A percentile compares a stretch with the other conserved stretches of the same genome.
Conservation (phyloP, 2,329 filamentous ascomycete species). For the Fusarium hostae region DNA sequence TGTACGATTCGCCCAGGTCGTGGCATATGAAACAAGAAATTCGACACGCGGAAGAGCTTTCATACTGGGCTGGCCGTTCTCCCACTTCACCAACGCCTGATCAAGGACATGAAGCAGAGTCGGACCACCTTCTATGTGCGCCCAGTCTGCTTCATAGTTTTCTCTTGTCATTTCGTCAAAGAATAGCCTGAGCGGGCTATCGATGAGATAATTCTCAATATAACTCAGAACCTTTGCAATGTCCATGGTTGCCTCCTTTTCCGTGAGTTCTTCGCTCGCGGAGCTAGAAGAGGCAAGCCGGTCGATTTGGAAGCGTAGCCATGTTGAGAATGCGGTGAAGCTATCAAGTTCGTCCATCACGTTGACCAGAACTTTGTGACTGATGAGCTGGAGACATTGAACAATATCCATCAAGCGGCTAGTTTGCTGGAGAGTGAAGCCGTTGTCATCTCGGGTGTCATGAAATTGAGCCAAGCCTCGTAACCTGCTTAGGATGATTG, state of each 20-base stretch:
- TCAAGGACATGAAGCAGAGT: constrained; percentile 61
- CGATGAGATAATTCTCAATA: constrained; percentile 75
- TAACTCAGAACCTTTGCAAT: constrained; percentile 79
- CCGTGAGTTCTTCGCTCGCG: constrained; percentile 75
- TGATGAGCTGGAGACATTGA: constrained; percentile 78
- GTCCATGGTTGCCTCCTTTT: constrained; percentile 82
- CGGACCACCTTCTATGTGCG: constrained; percentile 56
- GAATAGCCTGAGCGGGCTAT: constrained; percentile 72
- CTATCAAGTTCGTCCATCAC: constrained; percentile 81
- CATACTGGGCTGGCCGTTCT: constrained; percentile 58
- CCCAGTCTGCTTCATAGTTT: constrained; percentile 61
- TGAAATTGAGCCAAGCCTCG: constrained; percentile 86
- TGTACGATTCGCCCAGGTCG: constrained; percentile 66
- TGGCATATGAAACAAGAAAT: constrained; percentile 70
- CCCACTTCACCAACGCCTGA: constrained; percentile 60
- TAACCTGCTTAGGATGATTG: constrained; percentile 83
- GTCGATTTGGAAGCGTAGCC: constrained; percentile 87
- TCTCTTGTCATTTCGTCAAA: constrained; percentile 63
- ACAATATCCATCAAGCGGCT: constrained; percentile 75
- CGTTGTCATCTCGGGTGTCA: constrained; percentile 72
- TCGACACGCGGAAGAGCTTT: constrained; percentile 69
- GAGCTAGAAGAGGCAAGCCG: constrained; percentile 72
- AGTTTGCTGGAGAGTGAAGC: constrained; percentile 72
- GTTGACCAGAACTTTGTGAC: constrained; percentile 76
- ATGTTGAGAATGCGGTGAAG: constrained; percentile 82